Percentiles rank a stretch among this genome's conserved stretches.
Conservation (phyloP, 1,139 yeast genomes). For the Blastobotrys buckinghamii region DNA sequence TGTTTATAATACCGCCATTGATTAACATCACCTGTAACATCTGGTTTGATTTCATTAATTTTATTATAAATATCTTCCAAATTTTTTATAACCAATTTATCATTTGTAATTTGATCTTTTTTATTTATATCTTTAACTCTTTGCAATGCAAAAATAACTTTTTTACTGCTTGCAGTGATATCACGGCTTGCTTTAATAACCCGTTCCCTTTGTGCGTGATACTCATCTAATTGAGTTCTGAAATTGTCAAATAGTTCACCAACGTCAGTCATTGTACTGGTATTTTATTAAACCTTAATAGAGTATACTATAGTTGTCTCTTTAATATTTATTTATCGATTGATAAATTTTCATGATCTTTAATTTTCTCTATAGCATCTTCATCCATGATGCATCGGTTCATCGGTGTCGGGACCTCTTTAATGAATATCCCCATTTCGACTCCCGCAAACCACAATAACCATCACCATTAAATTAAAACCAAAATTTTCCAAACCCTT, state of each 20-base stretch:
- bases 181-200: slow-evolving; percentile 38
- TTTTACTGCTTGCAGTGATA: slow-evolving; percentile 38
- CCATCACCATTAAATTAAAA: no score
- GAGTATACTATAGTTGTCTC: no score
- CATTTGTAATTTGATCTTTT: neutral
- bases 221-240: slow-evolving; percentile 17
- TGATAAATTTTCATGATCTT: no score
- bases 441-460: no score
- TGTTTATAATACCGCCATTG: slow-evolving; percentile 20
- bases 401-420: no score
- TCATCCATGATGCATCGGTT: no score
- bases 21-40: slow-evolving; percentile 16
- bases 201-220: slow-evolving; percentile 36
- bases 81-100: slow-evolving; percentile 10
- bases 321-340: no score
- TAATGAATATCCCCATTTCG: no score
- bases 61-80: slow-evolving; percentile 9
- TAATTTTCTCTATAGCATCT: no score
- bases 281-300: neutral
- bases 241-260: slow-evolving; percentile 4
- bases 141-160: slow-evolving; percentile 38
- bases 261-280: neutral
- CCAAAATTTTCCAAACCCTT: no score
- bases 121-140: slow-evolving; percentile 19
- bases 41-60: slow-evolving; percentile 15